phyloP scores from a whole-genome alignment of 495 filamentous ascomycete genomes.

The Penicillium bialowiezense region DNA sequence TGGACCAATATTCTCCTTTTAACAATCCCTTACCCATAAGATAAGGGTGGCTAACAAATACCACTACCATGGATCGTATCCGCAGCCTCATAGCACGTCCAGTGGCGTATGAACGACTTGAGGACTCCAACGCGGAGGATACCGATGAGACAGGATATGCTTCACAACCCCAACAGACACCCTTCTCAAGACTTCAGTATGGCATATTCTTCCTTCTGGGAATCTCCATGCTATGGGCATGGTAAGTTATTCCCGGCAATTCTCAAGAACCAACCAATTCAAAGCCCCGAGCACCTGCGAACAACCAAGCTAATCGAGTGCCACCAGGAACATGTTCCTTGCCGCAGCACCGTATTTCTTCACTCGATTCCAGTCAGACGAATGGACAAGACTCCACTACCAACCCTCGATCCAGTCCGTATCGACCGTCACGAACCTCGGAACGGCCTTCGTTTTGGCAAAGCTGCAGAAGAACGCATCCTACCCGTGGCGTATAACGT shows the following conservation, averaged over 20 bases:
- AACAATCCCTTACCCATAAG: not conserved
- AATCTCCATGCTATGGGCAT: constrained; percentile 93
- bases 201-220: constrained; percentile 81
- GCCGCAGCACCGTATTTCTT: constrained; percentile 94
- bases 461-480: constrained; percentile 74
- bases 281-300: not conserved
- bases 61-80: constrained; percentile 41
- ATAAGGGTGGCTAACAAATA: not conserved
- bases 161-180: constrained; percentile 15
- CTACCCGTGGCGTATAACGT: constrained; percentile 78
- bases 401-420: constrained; percentile 86
- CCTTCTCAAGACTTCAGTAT: constrained; percentile 82
- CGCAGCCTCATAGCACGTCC: constrained; percentile 46
- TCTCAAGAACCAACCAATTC: too few species aligned
- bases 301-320: not conserved
- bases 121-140: constrained; percentile 37
- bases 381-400: constrained; percentile 73
- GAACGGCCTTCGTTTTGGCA: constrained; percentile 67
- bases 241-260: too few species aligned
- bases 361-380: constrained; percentile 67
- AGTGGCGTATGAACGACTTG: constrained; percentile 57
- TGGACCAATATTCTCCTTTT: not conserved
- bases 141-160: constrained; percentile 18
- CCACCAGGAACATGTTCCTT: constrained; percentile 92
- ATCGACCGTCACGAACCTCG: constrained; percentile 73